Base-by-base conservation (phyloP, 225 moss, liverwort and hornwort species). In the Takakia lepidozioides region DNA sequence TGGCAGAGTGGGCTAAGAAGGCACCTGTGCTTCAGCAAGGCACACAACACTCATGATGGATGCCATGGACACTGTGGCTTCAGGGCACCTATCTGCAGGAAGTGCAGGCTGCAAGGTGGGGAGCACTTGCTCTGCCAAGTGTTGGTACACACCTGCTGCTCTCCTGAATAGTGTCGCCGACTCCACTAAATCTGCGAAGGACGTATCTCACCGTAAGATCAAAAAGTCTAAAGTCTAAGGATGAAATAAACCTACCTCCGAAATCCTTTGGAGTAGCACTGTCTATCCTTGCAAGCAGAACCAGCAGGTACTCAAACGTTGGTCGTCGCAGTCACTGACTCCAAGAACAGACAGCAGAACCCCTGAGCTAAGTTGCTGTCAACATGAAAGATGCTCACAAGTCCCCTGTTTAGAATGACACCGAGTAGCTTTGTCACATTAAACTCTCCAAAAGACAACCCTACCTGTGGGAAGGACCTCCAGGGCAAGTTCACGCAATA, bases 1-100 rank as follows among this genome's bases (percentile, higher is more conserved):
- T 4, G 22, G 15, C 5, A 54, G 6, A 38, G 11, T 9, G 17
- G 18, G 23, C 11, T 25, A 49, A 21, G 50, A 40, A 56, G 25
- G 40, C 26, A 98, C 98, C 98, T 98, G 98, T 35, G 98, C 91
- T 85, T 98, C 91, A 56, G 98, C 98, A 36, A 98, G 81, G 64
- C 91, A 87, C 45, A 98, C 79, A 45, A 91, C 73, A 30, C 80
- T 91, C 85, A 98, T 83, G 36, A 87, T 75, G 38, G 68, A 59
- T 45, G 98, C 85, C 62, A 98, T 67, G 19, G 85, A 85, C 29
- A 61, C 70, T 17, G 91, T 87, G 36, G 87, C 76, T 63, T 98
- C 98, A 18, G 91, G 91, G 58, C 87, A 76, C 83, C 85, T 87
- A 17, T 98, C 98, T 38, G 82, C n/a, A 3, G 91, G 80, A 27